These are phyloP conservation scores for Geotrichum fermentans DNA, from an alignment of 1,139 yeast genomes.

Conservation along the genomic window DNA sequence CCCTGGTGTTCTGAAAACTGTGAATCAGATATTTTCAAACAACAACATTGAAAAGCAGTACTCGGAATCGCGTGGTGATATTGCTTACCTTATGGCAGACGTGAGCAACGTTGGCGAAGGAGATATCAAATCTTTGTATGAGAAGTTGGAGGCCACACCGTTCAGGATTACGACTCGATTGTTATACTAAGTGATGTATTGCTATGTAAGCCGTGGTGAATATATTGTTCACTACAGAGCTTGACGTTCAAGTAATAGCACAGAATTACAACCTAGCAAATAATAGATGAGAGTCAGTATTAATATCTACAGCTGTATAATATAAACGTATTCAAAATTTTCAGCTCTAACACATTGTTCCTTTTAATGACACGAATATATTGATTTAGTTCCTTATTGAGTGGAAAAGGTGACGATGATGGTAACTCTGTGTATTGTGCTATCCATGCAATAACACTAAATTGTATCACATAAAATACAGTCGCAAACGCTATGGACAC, in stretches of 20 bases:
- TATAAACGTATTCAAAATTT: too few relatives aligned
- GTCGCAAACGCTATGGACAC: too few relatives aligned
- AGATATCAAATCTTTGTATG: constrained; percentile 80
- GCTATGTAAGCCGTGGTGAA: too few relatives aligned
- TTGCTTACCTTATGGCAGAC: constrained; percentile 98
- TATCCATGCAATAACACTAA: too few relatives aligned
- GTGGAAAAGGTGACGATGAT: too few relatives aligned
- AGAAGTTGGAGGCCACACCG: constrained; percentile 83
- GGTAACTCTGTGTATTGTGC: too few relatives aligned
- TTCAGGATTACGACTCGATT: constrained; percentile 89
- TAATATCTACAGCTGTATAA: too few relatives aligned
- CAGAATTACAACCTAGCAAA: not conserved
- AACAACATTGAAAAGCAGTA: constrained; percentile 97
- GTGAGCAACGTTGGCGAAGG: constrained; percentile 77
- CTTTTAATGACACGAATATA: too few relatives aligned
- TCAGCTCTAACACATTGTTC: too few relatives aligned
- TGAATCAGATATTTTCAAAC: constrained; percentile 88
- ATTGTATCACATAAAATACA: too few relatives aligned
- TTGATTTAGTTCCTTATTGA: too few relatives aligned
- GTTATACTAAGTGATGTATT: constrained; percentile 63
- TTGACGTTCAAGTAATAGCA: not conserved
- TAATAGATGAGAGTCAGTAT: too few relatives aligned
- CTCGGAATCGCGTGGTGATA: constrained; percentile 91
- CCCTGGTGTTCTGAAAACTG: constrained; percentile 97
- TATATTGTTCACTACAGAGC: not conserved